phyloP scores from a whole-genome alignment of 225 moss, liverwort and hornwort species.

The Climacium dendroides region DNA sequence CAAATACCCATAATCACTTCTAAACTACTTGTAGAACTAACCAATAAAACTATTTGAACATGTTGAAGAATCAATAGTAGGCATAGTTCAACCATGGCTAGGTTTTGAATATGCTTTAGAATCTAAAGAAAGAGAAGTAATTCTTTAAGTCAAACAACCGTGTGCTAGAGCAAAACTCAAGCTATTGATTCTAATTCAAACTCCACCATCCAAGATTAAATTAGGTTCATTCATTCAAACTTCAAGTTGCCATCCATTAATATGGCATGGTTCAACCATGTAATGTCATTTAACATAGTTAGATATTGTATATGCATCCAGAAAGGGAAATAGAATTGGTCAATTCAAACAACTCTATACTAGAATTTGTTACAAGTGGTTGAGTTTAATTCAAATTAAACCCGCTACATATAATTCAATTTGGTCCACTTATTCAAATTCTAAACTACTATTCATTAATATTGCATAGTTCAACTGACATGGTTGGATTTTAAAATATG shows the following conservation, averaged over 20 bases:
- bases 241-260: neutral
- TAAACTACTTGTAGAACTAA: fast-evolving
- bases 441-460: too few relatives aligned
- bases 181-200: neutral
- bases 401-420: too few relatives aligned
- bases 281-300: neutral
- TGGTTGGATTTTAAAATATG: too few relatives aligned
- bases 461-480: too few relatives aligned
- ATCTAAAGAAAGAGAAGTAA: fast-evolving
- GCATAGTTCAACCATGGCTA: neutral
- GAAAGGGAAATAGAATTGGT: too few relatives aligned
- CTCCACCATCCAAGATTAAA: neutral
- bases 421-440: too few relatives aligned
- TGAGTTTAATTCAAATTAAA: too few relatives aligned
- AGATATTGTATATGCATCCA: too few relatives aligned
- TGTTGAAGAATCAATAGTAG: neutral
- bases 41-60: neutral
- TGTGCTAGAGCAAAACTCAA: neutral
- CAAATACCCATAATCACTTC: neutral
- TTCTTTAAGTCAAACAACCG: neutral
- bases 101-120: neutral
- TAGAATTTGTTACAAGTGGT: too few relatives aligned
- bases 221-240: neutral
- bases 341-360: too few relatives aligned
- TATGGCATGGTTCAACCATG: neutral